Percentiles rank a stretch among this genome's conserved stretches.
Evolutionary conservation across 176 grass and related monocot genomes (phyloP).

Genomic region (Pontederia paniculata): DNA sequence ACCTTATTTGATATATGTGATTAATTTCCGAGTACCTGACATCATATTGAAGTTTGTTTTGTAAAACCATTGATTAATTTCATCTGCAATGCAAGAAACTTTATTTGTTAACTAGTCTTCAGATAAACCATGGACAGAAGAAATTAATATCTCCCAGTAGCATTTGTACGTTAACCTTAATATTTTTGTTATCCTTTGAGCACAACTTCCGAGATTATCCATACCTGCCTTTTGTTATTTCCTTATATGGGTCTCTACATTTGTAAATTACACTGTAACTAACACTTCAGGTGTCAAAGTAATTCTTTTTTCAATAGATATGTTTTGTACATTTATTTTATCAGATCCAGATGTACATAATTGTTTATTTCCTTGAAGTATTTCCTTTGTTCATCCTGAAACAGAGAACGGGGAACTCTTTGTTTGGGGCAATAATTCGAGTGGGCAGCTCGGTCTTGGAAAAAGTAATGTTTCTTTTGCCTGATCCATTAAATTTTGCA

Average conservation of each 20-base stretch:
- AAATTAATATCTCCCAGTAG: too few relatives aligned
- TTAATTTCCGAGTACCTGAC: neutral
- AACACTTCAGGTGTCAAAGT: too few relatives aligned
- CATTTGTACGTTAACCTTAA: too few relatives aligned
- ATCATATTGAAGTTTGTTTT: neutral
- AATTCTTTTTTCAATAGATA: neutral
- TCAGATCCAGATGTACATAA: neutral
- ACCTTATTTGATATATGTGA: slow-evolving; percentile 1
- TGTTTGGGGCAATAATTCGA: slow-evolving; percentile 81
- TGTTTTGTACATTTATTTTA: neutral
- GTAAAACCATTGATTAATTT: too few relatives aligned
- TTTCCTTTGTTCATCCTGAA: slow-evolving; percentile 6
- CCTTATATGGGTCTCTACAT: slow-evolving; percentile 6
- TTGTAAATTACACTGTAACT: neutral
- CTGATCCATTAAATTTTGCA: slow-evolving; percentile 11
- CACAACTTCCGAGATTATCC: too few relatives aligned
- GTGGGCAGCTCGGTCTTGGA: slow-evolving; percentile 92
- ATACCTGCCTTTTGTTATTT: too few relatives aligned
- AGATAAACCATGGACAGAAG: too few relatives aligned
- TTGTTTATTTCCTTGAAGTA: neutral
- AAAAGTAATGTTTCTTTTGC: slow-evolving; percentile 57
- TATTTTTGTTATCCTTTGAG: too few relatives aligned
- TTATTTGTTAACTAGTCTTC: too few relatives aligned
- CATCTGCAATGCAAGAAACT: too few relatives aligned
- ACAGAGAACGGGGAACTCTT: slow-evolving; percentile 73